A percentile compares a stretch with the other conserved stretches of the same genome.
These are phyloP conservation scores for Arthrinium puccinioides DNA, from an alignment of 2,329 filamentous ascomycete species.

Conservation along the genomic window DNA sequence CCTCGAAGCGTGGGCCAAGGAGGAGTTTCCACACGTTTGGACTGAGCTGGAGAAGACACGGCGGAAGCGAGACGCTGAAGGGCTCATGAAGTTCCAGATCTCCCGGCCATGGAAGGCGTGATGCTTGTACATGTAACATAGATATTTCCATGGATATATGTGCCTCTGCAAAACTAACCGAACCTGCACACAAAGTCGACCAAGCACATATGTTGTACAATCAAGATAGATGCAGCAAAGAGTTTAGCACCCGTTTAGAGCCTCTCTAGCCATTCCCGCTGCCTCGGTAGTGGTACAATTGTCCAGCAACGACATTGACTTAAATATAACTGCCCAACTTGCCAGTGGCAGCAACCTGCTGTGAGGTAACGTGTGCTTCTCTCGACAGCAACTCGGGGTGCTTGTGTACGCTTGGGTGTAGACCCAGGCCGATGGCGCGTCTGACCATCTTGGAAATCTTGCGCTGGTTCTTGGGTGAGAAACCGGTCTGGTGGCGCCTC, in stretches of 20 bases:
- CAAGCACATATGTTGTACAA: conserved; percentile 28
- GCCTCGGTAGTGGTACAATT: too few relatives aligned
- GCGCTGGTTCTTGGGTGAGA: conserved; percentile 85
- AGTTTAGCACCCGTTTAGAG: too few relatives aligned
- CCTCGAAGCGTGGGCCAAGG: conserved; percentile 68
- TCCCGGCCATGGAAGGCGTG: conserved; percentile 39
- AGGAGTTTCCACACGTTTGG: conserved; percentile 65
- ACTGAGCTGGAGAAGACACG: conserved; percentile 51
- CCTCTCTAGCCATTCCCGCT: too few relatives aligned
- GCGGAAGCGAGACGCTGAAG: conserved; percentile 33
- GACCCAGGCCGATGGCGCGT: conserved; percentile 77
- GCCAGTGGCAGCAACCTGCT: conserved; percentile 11
- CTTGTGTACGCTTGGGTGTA: conserved; percentile 84
- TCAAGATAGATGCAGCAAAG: too few relatives aligned
- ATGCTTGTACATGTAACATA: conserved; percentile 11
- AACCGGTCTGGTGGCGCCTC: conserved; percentile 65
- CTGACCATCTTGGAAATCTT: conserved; percentile 90
- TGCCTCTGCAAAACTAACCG: neutral
- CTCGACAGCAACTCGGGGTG: conserved; percentile 73
- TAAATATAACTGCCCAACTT: conserved; percentile 7
- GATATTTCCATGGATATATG: neutral
- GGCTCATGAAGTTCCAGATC: conserved; percentile 42
- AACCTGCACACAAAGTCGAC: conserved; percentile 22
- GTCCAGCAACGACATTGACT: too few relatives aligned
- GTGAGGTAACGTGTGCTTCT: conserved; percentile 5